Percentiles rank a stretch among this genome's conserved stretches.
phyloP scores from a whole-genome alignment of 495 filamentous ascomycete genomes.

The Aspergillus panamensis region DNA sequence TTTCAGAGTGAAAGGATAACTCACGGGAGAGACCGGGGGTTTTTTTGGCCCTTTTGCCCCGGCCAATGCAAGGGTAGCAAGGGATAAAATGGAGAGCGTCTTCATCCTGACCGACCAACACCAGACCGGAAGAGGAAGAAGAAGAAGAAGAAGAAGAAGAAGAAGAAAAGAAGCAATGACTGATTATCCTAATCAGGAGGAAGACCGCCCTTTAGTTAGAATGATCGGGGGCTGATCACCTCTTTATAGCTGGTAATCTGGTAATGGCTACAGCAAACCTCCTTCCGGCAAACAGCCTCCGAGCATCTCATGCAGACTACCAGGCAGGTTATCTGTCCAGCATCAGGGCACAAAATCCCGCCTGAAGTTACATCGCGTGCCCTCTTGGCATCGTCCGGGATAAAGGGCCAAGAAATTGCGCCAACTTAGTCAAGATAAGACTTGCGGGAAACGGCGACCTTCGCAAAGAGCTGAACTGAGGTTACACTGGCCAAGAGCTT shows the following conservation, averaged over 20 bases:
- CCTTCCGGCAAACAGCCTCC: neutral
- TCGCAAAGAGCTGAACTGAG: neutral
- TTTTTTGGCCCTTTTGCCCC: neutral
- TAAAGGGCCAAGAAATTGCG: neutral
- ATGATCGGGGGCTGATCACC: neutral
- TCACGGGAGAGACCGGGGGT: neutral
- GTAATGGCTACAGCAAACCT: neutral
- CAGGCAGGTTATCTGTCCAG: neutral
- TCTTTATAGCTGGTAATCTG: neutral
- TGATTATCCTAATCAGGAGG: neutral
- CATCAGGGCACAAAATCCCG: conserved; percentile 6
- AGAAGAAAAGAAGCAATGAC: neutral
- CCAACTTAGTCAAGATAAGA: conserved; percentile 8
- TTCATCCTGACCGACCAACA: neutral
- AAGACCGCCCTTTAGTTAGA: neutral
- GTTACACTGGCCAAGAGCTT: neutral
- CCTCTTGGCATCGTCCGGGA: conserved; percentile 7
- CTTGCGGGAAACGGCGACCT: neutral
- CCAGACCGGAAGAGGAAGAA: neutral
- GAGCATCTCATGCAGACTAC: neutral
- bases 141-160: neutral
- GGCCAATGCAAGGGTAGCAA: neutral
- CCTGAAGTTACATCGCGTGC: conserved; percentile 15
- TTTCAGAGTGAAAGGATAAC: neutral
- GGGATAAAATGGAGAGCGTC: neutral